Evolutionary conservation across 1,284 basidiomycete species (phyloP).

Genomic region (Papiliotrema laurentii): DNA sequence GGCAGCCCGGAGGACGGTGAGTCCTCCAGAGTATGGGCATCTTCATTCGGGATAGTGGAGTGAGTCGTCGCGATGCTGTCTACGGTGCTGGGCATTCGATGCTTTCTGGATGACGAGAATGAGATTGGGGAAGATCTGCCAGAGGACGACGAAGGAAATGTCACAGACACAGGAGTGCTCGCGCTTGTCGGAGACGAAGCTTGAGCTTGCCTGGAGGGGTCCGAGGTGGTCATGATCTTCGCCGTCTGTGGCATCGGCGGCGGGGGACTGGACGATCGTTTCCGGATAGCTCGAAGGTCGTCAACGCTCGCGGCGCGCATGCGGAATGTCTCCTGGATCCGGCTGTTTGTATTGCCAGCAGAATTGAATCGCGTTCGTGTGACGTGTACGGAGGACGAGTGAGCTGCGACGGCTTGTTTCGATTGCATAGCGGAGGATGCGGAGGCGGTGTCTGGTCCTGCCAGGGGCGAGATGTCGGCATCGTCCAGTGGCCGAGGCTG

Average conservation of each 20-base stretch:
- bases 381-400: background rate
- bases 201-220: slow-evolving; percentile 11
- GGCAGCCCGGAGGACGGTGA: too few relatives aligned
- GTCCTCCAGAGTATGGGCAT: too few relatives aligned
- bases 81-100: slow-evolving; percentile 18
- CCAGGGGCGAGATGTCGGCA: too few relatives aligned
- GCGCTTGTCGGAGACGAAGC: slow-evolving; percentile 11
- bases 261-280: slow-evolving; percentile 37
- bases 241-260: slow-evolving; percentile 26
- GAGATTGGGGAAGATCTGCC: slow-evolving; percentile 24
- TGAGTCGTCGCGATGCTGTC: slow-evolving; percentile 18
- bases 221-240: slow-evolving; percentile 3
- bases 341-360: slow-evolving; percentile 3
- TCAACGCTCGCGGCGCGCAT: slow-evolving; percentile 54
- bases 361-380: background rate
- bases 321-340: slow-evolving; percentile 31
- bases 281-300: slow-evolving; percentile 51
- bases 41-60: too few relatives aligned
- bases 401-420: background rate
- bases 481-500: background rate
- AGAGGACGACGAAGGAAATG: slow-evolving; percentile 17
- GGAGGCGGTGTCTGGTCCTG: background rate
- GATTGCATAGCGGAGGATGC: too few relatives aligned
- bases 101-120: slow-evolving; percentile 9
- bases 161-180: slow-evolving; percentile 23